phyloP scores from a whole-genome alignment of 768 basidiomycete species.

The Floccularia luteovirens region DNA sequence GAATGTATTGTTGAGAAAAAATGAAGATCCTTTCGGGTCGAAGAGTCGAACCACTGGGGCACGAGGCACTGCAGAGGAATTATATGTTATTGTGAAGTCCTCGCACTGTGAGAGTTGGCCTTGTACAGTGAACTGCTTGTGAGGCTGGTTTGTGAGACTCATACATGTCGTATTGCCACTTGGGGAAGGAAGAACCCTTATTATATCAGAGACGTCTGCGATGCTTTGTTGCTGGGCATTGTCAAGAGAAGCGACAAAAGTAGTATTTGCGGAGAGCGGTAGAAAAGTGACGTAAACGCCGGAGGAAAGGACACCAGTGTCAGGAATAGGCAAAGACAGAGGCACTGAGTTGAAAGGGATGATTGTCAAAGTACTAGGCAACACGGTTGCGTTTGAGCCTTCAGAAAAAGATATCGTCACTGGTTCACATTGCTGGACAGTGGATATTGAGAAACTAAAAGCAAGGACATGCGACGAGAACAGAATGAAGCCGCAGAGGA shows the following conservation, averaged over 20 bases:
- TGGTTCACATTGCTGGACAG: conserved; percentile 42
- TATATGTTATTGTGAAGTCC: conserved; percentile 35
- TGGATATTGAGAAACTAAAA: conserved; percentile 32
- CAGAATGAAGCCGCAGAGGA: conserved; percentile 22
- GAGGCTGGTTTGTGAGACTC: conserved; percentile 8
- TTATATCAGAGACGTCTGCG: conserved; percentile 39
- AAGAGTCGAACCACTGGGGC: conserved; percentile 30
- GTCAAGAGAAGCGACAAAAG: conserved; percentile 50
- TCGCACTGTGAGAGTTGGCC: conserved; percentile 37
- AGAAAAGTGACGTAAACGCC: conserved; percentile 41
- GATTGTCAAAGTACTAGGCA: conserved; percentile 40
- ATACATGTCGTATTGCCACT: conserved; percentile 34
- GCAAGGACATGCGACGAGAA: conserved; percentile 31
- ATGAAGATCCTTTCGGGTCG: conserved; percentile 24
- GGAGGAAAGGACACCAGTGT: conserved; percentile 27
- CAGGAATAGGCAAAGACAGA: conserved; percentile 36
- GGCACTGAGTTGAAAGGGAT: conserved; percentile 48
- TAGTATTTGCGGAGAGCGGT: conserved; percentile 39
- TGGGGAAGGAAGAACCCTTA: conserved; percentile 32
- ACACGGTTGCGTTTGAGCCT: conserved; percentile 20
- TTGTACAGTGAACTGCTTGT: conserved; percentile 22
- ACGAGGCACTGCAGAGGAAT: conserved; percentile 17
- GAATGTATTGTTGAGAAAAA: conserved; percentile 15
- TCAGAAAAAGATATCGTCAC: conserved; percentile 38
- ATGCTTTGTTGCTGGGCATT: conserved; percentile 30